Conservation (phyloP, 495 filamentous ascomycete genomes). For the Aspergillus wentii region DNA sequence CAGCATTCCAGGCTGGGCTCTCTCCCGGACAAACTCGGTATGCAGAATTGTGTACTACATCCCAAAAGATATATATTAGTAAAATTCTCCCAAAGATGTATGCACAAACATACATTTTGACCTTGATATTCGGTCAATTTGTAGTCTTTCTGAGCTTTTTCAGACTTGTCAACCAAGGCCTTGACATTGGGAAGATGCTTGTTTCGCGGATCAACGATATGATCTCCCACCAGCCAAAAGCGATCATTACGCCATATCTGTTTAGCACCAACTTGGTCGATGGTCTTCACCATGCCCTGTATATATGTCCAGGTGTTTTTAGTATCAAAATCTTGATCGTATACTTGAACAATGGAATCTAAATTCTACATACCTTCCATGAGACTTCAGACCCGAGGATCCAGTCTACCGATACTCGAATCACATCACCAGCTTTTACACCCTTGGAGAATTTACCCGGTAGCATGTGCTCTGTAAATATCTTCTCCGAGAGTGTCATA, state of each 20-base stretch:
- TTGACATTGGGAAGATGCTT: conserved; percentile 26
- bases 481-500: background rate
- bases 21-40: conserved; percentile 42
- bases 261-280: conserved; percentile 26
- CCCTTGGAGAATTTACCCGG: background rate
- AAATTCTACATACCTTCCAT: conserved; percentile 24
- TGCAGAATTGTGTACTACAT: conserved; percentile 40
- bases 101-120: conserved; percentile 24
- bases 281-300: conserved; percentile 34
- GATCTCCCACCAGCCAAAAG: conserved; percentile 44
- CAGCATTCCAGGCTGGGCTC: conserved; percentile 41
- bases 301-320: too few species aligned
- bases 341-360: background rate
- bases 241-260: conserved; percentile 43
- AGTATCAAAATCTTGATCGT: background rate
- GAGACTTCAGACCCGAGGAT: conserved; percentile 35
- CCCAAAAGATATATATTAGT: background rate
- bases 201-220: conserved; percentile 39
- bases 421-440: conserved; percentile 23
- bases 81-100: background rate
- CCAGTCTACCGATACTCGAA: conserved; percentile 40
- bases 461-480: background rate
- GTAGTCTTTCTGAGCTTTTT: conserved; percentile 28
- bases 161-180: conserved; percentile 27
- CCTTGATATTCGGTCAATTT: conserved; percentile 44